Conservation (phyloP, 2,329 filamentous ascomycete genomes). For the Teratosphaeria gauchensis region DNA sequence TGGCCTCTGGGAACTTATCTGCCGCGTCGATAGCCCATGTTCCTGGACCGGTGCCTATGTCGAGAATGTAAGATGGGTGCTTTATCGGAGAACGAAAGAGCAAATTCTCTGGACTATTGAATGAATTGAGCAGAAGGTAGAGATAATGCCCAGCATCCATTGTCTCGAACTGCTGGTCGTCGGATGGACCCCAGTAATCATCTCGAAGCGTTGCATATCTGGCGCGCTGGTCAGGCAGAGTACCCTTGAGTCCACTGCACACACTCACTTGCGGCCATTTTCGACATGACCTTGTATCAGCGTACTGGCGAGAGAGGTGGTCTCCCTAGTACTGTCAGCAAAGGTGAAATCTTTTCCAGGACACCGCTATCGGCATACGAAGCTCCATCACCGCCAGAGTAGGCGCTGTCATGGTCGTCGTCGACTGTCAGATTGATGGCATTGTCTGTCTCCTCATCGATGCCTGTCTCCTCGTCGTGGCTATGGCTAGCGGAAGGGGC, state of each 20-base stretch:
- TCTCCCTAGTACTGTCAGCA: slow-evolving; percentile 3
- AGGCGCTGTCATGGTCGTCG: slow-evolving; percentile 6
- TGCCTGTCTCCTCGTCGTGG: not conserved
- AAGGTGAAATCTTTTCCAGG: not conserved
- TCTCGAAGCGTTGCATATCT: slow-evolving; percentile 9
- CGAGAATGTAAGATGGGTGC: slow-evolving; percentile 32
- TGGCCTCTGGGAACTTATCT: slow-evolving; percentile 17
- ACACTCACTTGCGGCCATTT: slow-evolving; percentile 9
- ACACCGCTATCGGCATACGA: slow-evolving; percentile 1
- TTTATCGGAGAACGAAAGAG: slow-evolving; percentile 26
- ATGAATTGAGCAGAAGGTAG: slow-evolving; percentile 12
- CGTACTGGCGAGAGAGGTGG: slow-evolving; percentile 7
- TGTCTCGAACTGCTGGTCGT: slow-evolving; percentile 12
- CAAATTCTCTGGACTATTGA: slow-evolving; percentile 10
- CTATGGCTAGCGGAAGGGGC: not conserved
- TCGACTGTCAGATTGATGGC: not conserved
- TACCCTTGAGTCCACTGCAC: not conserved
- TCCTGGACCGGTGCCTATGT: slow-evolving; percentile 38
- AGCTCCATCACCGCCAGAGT: slow-evolving; percentile 6
- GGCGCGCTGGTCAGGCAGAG: not conserved
- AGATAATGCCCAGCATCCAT: slow-evolving; percentile 9
- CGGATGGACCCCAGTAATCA: slow-evolving; percentile 11
- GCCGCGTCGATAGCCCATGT: slow-evolving; percentile 25
- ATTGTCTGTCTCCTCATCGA: not conserved
- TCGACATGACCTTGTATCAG: slow-evolving; percentile 9